Evolutionary conservation across 148 eudicot species (phyloP), one percentile per base, ranked within the genome.

Genomic region (Selenicereus undatus): DNA sequence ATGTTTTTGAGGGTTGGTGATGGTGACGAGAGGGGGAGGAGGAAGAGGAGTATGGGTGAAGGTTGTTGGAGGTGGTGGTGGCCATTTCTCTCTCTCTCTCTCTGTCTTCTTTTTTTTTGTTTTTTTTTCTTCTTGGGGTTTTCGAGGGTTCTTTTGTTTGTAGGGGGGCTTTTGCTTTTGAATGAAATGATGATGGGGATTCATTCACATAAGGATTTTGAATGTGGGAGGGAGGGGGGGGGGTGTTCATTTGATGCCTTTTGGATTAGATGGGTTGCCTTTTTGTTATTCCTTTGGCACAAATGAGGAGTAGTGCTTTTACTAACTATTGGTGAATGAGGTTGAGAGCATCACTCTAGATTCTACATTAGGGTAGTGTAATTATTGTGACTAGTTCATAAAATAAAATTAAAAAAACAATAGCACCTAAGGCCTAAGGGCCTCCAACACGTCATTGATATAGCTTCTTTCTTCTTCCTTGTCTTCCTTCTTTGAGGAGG

Each of bases 241-340:
- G 66, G 78, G 83, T 52, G 62, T 39, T 32, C 1, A 32, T 32
- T 80, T 80, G 72, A 77, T 81, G 83, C 83, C 69, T 62, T 81
- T 84, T 73, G 64, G 60, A 45, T 62, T 74, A 77, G 35, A 42
- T 70, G 4, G 78, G 24, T 77, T 81, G 83, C 78, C 73, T 84
- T 84, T 71, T 64, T 77, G 50, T 50, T 77, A 84, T 84, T 80
- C 83, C 70, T 76, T 76, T 62, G 14, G 69, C 69, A 48, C 14
- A 29, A 73, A 73, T 73, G 48, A 42, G 30, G 22, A 64, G 27
- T 64, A 60, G 68, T 64, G 68, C 68, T n/a, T 64, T 64, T 32
- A 32, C 1, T 32, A 32, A 32, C 32, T 32, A 0, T 64, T 64
- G 29, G 68, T 24, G 27, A 22, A n/a, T 64, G 68, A 64, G 68